These are phyloP conservation scores for Corynascus novoguineensis DNA, from an alignment of 495 filamentous ascomycete species.

Conservation along the genomic window DNA sequence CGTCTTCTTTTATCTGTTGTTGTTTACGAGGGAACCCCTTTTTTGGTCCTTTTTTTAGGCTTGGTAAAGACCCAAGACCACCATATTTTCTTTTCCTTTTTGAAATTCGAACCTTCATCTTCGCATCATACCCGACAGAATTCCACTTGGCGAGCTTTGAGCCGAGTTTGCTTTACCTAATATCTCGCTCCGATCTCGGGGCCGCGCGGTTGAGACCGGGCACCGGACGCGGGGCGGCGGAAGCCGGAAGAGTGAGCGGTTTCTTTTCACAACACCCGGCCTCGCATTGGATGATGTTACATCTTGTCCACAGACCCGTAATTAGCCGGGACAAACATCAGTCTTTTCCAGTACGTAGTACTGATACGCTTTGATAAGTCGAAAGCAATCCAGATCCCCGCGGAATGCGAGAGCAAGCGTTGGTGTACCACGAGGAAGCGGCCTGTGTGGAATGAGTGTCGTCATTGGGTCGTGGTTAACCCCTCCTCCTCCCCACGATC, in stretches of 20 bases:
- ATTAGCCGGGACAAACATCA: not conserved
- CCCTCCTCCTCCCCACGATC: not conserved
- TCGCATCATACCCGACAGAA: not conserved
- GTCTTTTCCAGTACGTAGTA: too few species aligned
- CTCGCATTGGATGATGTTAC: constrained; percentile 1
- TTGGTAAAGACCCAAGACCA: not conserved
- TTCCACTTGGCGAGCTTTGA: not conserved
- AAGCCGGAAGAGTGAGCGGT: constrained; percentile 4
- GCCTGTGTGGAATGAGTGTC: not conserved
- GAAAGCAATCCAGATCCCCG: constrained; percentile 1
- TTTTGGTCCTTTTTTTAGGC: not conserved
- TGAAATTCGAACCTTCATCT: not conserved
- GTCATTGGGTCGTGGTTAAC: constrained; percentile 6
- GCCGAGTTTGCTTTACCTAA: not conserved
- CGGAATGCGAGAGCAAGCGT: not conserved
- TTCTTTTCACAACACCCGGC: not conserved
- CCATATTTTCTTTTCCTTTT: too few species aligned
- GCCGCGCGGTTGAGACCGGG: not conserved
- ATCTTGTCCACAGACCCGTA: not conserved
- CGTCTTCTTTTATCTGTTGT: not conserved
- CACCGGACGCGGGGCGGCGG: constrained; percentile 1
- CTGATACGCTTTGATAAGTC: not conserved
- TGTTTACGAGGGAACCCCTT: not conserved
- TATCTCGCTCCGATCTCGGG: constrained; percentile 7
- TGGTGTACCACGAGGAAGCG: constrained; percentile 4